Percentiles rank a stretch among this genome's conserved stretches.
These are phyloP conservation scores for Arachnomyces sp. DNA, from an alignment of 2,329 filamentous ascomycete genomes.

Conservation along the genomic window DNA sequence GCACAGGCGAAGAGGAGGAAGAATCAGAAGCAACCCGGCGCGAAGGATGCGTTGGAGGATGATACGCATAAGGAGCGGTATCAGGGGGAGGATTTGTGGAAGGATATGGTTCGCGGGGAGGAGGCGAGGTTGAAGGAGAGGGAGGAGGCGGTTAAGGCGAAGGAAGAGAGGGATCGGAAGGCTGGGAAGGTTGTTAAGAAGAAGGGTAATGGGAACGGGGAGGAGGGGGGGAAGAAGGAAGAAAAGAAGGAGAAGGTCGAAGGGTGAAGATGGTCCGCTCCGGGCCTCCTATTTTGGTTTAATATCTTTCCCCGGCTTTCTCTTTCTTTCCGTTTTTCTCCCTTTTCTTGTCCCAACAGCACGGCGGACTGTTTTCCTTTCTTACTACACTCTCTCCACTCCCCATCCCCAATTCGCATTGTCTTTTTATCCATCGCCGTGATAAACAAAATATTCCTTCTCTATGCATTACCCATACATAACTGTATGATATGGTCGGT, in stretches of 20 bases:
- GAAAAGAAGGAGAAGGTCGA: slow-evolving; percentile 12
- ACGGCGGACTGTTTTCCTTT: too few relatives aligned
- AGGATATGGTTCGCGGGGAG: slow-evolving; percentile 44
- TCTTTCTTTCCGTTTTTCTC: too few relatives aligned
- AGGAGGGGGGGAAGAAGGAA: slow-evolving; percentile 11
- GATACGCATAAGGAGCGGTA: slow-evolving; percentile 80
- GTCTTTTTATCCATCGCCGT: too few relatives aligned
- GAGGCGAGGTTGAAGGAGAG: slow-evolving; percentile 36
- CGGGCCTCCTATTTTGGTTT: too few relatives aligned
- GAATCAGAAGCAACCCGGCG: slow-evolving; percentile 74
- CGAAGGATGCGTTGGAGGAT: slow-evolving; percentile 80
- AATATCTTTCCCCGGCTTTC: too few relatives aligned
- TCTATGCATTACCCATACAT: too few relatives aligned
- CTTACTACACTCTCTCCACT: too few relatives aligned
- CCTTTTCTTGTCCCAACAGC: too few relatives aligned
- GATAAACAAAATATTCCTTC: too few relatives aligned
- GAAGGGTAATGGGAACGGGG: slow-evolving; percentile 12
- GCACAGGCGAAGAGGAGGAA: slow-evolving; percentile 31
- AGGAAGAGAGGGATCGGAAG: slow-evolving; percentile 9
- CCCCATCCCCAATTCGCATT: too few relatives aligned
- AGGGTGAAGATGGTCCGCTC: slow-evolving; percentile 2
- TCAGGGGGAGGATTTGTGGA: slow-evolving; percentile 88
- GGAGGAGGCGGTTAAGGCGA: slow-evolving; percentile 13
- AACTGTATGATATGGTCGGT: too few relatives aligned
- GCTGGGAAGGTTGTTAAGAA: slow-evolving; percentile 11